Percentiles rank a stretch among this genome's conserved stretches.
Conservation (phyloP, 805 yeast species). For the Wickerhamiella dianesei region DNA sequence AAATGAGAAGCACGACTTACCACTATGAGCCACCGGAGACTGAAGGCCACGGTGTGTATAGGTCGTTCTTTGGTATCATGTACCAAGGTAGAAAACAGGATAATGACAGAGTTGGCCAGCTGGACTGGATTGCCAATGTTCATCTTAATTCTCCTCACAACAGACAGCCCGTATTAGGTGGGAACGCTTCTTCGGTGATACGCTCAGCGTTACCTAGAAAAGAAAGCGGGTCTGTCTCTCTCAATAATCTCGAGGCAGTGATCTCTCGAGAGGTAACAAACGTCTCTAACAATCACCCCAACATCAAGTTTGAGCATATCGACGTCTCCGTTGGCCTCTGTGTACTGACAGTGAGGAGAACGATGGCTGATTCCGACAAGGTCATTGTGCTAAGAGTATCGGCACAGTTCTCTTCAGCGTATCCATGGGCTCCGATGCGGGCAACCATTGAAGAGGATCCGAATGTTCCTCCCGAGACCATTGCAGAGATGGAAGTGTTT, state of each 20-base stretch:
- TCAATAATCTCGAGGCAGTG: slow-evolving; percentile 9
- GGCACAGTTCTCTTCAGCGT: slow-evolving; percentile 55
- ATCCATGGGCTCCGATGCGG: slow-evolving; percentile 50
- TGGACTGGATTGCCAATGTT: slow-evolving; percentile 91
- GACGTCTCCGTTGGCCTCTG: slow-evolving; percentile 76
- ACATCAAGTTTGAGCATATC: slow-evolving; percentile 64
- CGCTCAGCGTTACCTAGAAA: slow-evolving; percentile 3
- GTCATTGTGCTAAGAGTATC: slow-evolving; percentile 55
- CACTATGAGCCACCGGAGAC: slow-evolving; percentile 3
- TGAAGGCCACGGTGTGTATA: not conserved
- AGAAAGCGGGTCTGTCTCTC: slow-evolving; percentile 2
- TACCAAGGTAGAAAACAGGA: slow-evolving; percentile 1
- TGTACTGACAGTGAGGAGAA: slow-evolving; percentile 28
- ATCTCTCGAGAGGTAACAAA: slow-evolving; percentile 26
- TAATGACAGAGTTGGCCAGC: slow-evolving; percentile 8
- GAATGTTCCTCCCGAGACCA: slow-evolving; percentile 39
- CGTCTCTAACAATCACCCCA: slow-evolving; percentile 17
- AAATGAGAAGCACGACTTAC: slow-evolving; percentile 5
- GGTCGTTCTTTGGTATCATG: slow-evolving; percentile 10
- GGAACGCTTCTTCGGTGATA: slow-evolving; percentile 13
- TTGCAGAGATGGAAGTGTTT: slow-evolving; percentile 37
- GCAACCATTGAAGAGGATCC: slow-evolving; percentile 70
- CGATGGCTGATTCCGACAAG: slow-evolving; percentile 36
- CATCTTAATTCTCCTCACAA: not conserved
- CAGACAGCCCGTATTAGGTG: not conserved